phyloP scores from a whole-genome alignment of 306 rosid species.

The Vicia sativa region DNA sequence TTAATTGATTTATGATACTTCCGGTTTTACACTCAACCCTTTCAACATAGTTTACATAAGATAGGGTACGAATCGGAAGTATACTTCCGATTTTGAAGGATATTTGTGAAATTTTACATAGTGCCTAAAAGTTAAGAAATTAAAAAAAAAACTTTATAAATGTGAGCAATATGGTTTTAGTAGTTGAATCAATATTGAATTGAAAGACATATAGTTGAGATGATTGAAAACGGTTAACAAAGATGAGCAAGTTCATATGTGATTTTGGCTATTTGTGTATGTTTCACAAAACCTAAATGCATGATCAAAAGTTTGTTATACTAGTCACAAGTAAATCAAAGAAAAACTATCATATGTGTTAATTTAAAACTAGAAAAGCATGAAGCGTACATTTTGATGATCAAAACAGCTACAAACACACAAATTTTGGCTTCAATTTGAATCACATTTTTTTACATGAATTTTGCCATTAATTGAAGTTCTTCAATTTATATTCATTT shows the following conservation, averaged over 20 bases:
- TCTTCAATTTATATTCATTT: background rate
- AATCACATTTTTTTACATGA: slow-evolving; percentile 38
- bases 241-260: background rate
- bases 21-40: no score
- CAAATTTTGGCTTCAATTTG: slow-evolving; percentile 15
- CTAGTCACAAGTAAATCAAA: background rate
- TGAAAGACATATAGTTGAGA: background rate
- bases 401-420: slow-evolving; percentile 2
- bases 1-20: no score
- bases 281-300: background rate
- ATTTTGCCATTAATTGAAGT: slow-evolving; percentile 6
- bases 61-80: no score
- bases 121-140: no score
- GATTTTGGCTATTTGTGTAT: background rate
- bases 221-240: background rate
- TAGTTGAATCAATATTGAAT: background rate
- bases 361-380: slow-evolving; percentile 24
- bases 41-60: no score
- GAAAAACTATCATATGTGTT: background rate
- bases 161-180: no score
- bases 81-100: no score
- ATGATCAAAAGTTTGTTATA: background rate
- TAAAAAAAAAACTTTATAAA: no score
- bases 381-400: slow-evolving; percentile 7
- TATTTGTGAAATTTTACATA: no score